A percentile compares a stretch with the other conserved stretches of the same genome.
Evolutionary conservation across 495 filamentous ascomycete genomes (phyloP).

Genomic region (Neurospora sp.): DNA sequence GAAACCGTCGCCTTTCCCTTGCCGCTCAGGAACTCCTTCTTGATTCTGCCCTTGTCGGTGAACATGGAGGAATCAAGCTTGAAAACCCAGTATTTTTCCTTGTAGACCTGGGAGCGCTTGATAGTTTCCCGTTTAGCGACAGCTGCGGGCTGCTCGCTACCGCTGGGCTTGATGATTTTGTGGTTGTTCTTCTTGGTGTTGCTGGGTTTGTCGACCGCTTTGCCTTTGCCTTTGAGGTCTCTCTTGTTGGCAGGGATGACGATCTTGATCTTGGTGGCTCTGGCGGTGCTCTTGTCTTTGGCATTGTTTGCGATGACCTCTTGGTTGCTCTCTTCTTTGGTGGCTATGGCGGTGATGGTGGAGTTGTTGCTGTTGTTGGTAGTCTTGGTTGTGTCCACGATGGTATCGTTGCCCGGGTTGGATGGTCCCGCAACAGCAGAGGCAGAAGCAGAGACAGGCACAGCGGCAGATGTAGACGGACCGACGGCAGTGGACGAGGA

Average conservation of each 20-base stretch:
- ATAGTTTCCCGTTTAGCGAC: background rate
- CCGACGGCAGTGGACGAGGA: too few relatives aligned
- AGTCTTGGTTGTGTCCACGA: too few relatives aligned
- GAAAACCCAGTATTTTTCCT: background rate
- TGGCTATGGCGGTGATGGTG: background rate
- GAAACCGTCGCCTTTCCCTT: background rate
- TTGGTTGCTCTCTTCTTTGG: background rate
- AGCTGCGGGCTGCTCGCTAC: background rate
- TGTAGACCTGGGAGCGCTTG: background rate
- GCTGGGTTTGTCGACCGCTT: background rate
- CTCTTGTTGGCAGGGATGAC: background rate
- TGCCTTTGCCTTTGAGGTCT: background rate
- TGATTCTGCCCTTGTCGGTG: background rate
- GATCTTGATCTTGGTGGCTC: background rate
- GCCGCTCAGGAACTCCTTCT: fast-evolving
- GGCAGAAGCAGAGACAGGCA: too few relatives aligned
- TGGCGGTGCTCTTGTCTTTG: background rate
- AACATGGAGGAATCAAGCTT: background rate
- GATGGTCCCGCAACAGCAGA: too few relatives aligned
- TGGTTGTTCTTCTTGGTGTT: background rate
- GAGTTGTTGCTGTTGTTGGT: background rate
- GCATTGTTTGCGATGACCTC: background rate
- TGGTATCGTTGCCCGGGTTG: too few relatives aligned
- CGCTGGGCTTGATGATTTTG: background rate
- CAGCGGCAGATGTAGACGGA: too few relatives aligned